Evolutionary conservation across 352 stramenopile genomes (phyloP).

Genomic region (Phytophthora sansomeana): DNA sequence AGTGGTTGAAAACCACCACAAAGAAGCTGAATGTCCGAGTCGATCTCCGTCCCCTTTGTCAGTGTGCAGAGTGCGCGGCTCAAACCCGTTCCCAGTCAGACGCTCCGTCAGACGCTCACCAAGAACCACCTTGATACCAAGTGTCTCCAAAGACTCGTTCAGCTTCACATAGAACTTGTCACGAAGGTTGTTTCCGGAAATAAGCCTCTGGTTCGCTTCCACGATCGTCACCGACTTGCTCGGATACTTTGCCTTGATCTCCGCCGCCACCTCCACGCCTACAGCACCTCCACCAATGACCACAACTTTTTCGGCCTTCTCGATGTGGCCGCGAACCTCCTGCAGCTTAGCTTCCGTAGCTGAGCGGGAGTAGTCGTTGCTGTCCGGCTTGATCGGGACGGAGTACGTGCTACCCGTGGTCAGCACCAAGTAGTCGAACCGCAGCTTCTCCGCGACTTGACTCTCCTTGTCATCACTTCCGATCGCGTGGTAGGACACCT

Average conservation of each 20-base stretch:
- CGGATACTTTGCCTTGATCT: slow-evolving; percentile 66
- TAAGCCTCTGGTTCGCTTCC: slow-evolving; percentile 43
- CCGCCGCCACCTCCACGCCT: slow-evolving; percentile 65
- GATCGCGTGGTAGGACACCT: slow-evolving; percentile 51
- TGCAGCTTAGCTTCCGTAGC: slow-evolving; percentile 47
- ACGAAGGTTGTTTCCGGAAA: slow-evolving; percentile 40
- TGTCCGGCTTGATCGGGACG: slow-evolving; percentile 58
- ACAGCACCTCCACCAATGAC: slow-evolving; percentile 70
- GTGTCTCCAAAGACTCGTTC: slow-evolving; percentile 33
- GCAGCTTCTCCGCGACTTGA: slow-evolving; percentile 34
- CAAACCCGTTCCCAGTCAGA: slow-evolving; percentile 30
- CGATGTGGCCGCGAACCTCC: slow-evolving; percentile 50
- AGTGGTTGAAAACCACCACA: slow-evolving; percentile 52
- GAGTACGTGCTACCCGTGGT: slow-evolving; percentile 68
- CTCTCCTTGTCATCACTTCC: slow-evolving; percentile 38
- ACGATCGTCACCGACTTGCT: slow-evolving; percentile 69
- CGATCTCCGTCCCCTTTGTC: slow-evolving; percentile 66
- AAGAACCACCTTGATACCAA: slow-evolving; percentile 64
- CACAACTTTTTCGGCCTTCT: slow-evolving; percentile 52
- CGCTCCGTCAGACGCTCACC: slow-evolving; percentile 48
- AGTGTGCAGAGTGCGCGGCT: slow-evolving; percentile 49
- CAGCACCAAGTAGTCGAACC: slow-evolving; percentile 73
- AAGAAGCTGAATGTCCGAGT: slow-evolving; percentile 65
- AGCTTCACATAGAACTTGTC: slow-evolving; percentile 47
- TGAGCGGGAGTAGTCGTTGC: slow-evolving; percentile 30